phyloP scores from a whole-genome alignment of 306 rosid species.

The Acacia confusa region DNA sequence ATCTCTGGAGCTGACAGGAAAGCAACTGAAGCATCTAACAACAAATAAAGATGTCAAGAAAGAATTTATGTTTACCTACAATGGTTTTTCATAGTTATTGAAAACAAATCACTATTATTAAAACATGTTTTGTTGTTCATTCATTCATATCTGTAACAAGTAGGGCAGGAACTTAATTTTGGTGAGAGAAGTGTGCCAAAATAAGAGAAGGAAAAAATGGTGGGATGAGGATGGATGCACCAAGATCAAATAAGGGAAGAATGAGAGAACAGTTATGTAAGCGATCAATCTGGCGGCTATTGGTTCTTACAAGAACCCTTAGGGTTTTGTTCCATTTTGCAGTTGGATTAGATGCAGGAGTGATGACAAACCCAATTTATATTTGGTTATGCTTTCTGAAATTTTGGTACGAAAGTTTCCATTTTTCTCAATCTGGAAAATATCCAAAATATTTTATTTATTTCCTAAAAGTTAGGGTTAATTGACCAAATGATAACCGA shows the following conservation, averaged over 20 bases:
- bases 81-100: constrained; percentile 23
- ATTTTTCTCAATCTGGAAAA: constrained; percentile 10
- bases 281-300: constrained; percentile 80
- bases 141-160: neutral
- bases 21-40: constrained; percentile 29
- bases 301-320: constrained; percentile 77
- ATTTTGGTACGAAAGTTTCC: neutral
- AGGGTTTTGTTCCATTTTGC: constrained; percentile 74
- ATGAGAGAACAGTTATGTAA: constrained; percentile 12
- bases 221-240: constrained; percentile 11
- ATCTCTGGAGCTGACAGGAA: constrained; percentile 26
- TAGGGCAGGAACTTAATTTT: neutral
- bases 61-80: neutral
- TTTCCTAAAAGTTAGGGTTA: constrained; percentile 41
- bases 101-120: constrained; percentile 12
- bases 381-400: neutral
- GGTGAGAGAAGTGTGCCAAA: neutral
- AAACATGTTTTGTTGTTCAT: neutral
- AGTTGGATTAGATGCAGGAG: constrained; percentile 63
- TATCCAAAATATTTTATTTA: constrained; percentile 31
- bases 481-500: constrained; percentile 69
- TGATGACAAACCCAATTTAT: constrained; percentile 6
- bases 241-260: constrained; percentile 27
- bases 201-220: neutral
- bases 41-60: neutral